A percentile compares a stretch with the other conserved stretches of the same genome.
Conservation (phyloP, 306 rosid species). For the Boehmeria nivea region DNA sequence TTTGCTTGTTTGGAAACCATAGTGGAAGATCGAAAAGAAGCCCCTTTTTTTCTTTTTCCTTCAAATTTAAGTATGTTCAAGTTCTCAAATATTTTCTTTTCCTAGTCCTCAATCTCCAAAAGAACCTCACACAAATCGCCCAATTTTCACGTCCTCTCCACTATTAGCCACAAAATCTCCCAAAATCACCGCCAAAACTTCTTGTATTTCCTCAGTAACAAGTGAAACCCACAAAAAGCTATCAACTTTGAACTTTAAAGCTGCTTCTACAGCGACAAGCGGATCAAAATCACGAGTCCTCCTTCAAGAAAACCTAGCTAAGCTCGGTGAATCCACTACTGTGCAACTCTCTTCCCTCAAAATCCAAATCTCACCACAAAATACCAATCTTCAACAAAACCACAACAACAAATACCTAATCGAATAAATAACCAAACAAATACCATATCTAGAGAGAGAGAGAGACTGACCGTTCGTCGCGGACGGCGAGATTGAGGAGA, state of each 20-base stretch:
- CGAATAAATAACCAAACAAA: background rate
- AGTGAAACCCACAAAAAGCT: too few species aligned
- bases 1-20: too few species aligned
- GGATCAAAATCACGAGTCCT: too few species aligned
- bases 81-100: slow-evolving; percentile 1
- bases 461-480: slow-evolving; percentile 55
- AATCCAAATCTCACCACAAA: background rate
- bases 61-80: too few species aligned
- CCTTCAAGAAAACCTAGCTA: too few species aligned
- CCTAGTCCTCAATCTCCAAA: background rate
- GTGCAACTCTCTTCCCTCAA: background rate
- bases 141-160: background rate
- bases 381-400: background rate
- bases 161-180: background rate
- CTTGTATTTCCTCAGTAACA: too few species aligned
- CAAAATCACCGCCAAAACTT: too few species aligned
- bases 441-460: background rate
- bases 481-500: slow-evolving; percentile 85
- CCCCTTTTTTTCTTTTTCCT: too few species aligned
- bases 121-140: background rate
- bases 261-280: too few species aligned
- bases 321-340: background rate
- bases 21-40: too few species aligned
- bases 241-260: too few species aligned
- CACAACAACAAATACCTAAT: background rate